phyloP scores from a whole-genome alignment of 2,329 filamentous ascomycete species.

The Calonectria naviculata region DNA sequence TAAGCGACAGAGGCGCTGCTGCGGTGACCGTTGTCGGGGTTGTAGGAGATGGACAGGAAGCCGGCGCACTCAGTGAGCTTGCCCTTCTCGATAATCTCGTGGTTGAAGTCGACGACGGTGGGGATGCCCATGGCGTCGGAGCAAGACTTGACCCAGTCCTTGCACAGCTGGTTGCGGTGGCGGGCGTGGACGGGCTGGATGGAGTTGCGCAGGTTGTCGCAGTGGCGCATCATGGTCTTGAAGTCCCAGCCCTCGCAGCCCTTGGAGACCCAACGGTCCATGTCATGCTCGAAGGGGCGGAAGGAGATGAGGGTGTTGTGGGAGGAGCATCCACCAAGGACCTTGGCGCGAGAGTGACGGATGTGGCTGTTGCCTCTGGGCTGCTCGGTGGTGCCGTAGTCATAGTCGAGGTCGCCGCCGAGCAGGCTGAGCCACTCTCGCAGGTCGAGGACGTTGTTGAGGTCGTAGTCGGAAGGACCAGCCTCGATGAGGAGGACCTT shows the following conservation, averaged over 20 bases:
- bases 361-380: conserved; percentile 93
- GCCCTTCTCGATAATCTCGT: conserved; percentile 80
- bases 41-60: conserved; percentile 93
- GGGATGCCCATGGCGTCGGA: conserved; percentile 83
- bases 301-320: conserved; percentile 97
- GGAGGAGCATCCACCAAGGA: conserved; percentile 90
- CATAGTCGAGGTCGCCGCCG: conserved; percentile 90
- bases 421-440: conserved; percentile 89
- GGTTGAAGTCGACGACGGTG: conserved; percentile 86
- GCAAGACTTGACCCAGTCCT: conserved; percentile 89
- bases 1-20: conserved; percentile 92
- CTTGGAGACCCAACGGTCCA: conserved; percentile 83
- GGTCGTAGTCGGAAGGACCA: conserved; percentile 89
- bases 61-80: conserved; percentile 81
- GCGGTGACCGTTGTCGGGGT: conserved; percentile 86
- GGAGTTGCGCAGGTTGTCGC: conserved; percentile 90
- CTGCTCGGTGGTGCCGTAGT: conserved; percentile 90
- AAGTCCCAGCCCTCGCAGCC: conserved; percentile 91
- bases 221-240: conserved; percentile 82
- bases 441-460: conserved; percentile 86
- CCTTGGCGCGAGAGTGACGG: conserved; percentile 91
- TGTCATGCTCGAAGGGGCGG: conserved; percentile 89
- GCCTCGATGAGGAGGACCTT: conserved; percentile 87
- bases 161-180: conserved; percentile 90
- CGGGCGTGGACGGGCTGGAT: conserved; percentile 87